Percentiles rank a stretch among this genome's conserved stretches.
Evolutionary conservation across 164 flowering plant genomes (phyloP).

Genomic region (Cinnamomum chago): DNA sequence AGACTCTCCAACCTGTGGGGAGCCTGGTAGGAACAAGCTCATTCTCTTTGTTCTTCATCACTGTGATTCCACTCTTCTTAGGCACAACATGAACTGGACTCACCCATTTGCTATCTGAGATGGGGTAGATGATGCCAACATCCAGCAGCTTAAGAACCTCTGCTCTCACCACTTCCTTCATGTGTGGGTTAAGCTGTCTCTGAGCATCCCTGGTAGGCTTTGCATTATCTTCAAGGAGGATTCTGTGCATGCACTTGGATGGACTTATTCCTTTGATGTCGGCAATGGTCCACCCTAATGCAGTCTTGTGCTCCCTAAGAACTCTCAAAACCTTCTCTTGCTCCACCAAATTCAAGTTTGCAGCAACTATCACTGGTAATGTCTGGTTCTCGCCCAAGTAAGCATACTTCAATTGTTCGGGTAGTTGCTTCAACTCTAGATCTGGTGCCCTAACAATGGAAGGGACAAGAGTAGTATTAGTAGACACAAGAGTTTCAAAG

Average conservation of each 20-base stretch:
- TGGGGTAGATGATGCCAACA: too few relatives aligned
- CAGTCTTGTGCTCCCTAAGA: too few relatives aligned
- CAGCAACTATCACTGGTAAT: neutral
- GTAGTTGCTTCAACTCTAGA: neutral
- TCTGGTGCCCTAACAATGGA: too few relatives aligned
- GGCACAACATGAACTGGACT: neutral
- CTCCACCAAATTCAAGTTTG: neutral
- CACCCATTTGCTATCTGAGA: too few relatives aligned
- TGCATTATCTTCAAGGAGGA: neutral
- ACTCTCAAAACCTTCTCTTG: constrained; percentile 1
- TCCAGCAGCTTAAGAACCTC: too few relatives aligned
- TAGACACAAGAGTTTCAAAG: too few relatives aligned
- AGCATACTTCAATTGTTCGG: neutral
- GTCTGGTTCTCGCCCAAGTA: neutral
- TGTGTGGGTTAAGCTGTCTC: neutral
- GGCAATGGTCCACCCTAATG: too few relatives aligned
- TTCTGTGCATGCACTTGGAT: neutral
- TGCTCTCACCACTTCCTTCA: too few relatives aligned
- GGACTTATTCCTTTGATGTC: neutral
- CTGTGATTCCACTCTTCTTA: neutral
- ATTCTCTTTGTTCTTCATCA: too few relatives aligned
- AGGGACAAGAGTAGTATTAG: too few relatives aligned
- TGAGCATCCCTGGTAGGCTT: neutral
- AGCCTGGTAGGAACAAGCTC: neutral
- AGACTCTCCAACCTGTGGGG: neutral